Evolutionary conservation across 179 eudicot genomes (phyloP).

Genomic region (Vitellaria paradoxa): DNA sequence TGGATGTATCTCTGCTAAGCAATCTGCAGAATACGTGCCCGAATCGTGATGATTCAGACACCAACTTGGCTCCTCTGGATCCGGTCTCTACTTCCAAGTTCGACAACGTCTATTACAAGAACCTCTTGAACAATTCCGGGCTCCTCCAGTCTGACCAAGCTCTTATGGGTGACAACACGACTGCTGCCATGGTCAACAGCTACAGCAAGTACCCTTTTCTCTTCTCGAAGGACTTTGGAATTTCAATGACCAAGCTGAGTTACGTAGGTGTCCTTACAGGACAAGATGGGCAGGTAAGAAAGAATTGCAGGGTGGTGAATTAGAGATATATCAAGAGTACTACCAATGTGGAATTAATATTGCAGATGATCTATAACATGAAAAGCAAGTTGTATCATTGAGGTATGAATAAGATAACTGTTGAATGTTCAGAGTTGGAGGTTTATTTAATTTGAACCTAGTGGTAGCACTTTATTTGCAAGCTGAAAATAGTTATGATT

Average conservation of each 20-base stretch:
- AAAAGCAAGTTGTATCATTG: too few species aligned
- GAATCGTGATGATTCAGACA: conserved; percentile 40
- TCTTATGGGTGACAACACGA: conserved; percentile 47
- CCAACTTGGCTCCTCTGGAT: conserved; percentile 57
- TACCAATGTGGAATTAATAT: too few species aligned
- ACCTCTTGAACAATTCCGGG: conserved; percentile 55
- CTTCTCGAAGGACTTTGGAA: conserved; percentile 48
- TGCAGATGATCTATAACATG: too few species aligned
- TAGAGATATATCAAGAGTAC: too few species aligned
- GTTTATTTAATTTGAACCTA: not conserved
- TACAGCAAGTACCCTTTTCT: conserved; percentile 42
- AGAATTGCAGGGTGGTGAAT: conserved; percentile 57
- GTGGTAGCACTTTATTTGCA: conserved; percentile 13
- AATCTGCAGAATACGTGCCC: conserved; percentile 50
- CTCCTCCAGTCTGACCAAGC: conserved; percentile 68
- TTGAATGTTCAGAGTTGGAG: too few species aligned
- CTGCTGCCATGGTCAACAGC: conserved; percentile 37
- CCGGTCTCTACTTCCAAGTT: conserved; percentile 41
- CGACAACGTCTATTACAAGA: conserved; percentile 52
- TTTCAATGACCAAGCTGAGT: conserved; percentile 55
- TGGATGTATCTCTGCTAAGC: conserved; percentile 39
- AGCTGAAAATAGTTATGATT: not conserved
- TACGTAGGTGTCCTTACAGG: conserved; percentile 57
- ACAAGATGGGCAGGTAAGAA: conserved; percentile 59
- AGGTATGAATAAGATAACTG: too few species aligned